These are phyloP conservation scores for Zygosaccharomyces pseudobailii DNA, from an alignment of 1,139 yeast species.

Conservation along the genomic window DNA sequence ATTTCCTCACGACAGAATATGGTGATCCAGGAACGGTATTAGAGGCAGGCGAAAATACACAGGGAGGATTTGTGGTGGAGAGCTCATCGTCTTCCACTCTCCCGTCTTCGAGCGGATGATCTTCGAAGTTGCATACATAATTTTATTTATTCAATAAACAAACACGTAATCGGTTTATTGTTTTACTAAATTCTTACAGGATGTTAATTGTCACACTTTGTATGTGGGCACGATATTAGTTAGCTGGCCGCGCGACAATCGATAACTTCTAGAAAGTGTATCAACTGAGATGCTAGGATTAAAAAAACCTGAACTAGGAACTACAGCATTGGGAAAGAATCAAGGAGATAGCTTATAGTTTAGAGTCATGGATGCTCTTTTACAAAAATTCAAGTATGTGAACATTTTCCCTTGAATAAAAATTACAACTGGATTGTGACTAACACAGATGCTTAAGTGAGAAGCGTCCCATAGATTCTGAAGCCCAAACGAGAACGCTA, in stretches of 20 bases:
- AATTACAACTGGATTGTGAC: background rate
- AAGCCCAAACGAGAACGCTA: conserved; percentile 4
- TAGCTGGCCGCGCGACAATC: too few relatives aligned
- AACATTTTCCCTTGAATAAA: background rate
- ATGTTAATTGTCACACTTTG: background rate
- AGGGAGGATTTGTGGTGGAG: background rate
- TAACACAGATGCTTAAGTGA: conserved; percentile 9
- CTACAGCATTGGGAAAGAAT: too few relatives aligned
- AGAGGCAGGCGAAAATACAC: background rate
- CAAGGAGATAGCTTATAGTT: too few relatives aligned
- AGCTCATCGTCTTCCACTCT: conserved; percentile 1
- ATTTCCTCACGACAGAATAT: conserved; percentile 12
- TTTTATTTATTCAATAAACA: background rate
- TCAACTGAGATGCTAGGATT: background rate
- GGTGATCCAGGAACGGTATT: conserved; percentile 8
- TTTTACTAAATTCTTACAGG: background rate
- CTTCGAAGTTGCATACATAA: background rate
- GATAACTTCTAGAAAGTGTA: too few relatives aligned
- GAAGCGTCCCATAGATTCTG: conserved; percentile 9
- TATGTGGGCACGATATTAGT: background rate
- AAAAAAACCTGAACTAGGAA: background rate
- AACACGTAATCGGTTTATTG: too few relatives aligned
- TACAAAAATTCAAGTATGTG: conserved; percentile 17
- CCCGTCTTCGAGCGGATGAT: background rate
- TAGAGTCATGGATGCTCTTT: conserved; percentile 12